Base-by-base conservation (phyloP, 179 eudicot species). In the Amaranthus tricolor region DNA sequence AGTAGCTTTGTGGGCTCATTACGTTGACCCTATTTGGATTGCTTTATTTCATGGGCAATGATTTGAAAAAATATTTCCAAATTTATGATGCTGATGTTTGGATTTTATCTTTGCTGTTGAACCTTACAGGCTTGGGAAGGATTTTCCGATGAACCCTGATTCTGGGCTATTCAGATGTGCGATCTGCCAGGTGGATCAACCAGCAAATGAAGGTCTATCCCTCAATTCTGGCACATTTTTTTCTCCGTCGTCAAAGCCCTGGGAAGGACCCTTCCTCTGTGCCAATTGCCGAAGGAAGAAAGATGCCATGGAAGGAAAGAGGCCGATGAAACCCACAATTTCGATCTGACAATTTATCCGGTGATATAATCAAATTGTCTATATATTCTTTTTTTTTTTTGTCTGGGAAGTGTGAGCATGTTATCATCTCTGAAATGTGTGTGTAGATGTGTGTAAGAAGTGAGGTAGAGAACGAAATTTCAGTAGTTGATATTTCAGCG, bases 231-330 rank as follows among this genome's bases (percentile, higher is more conserved):
- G 93, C 48, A 89, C 92, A 15, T 85, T 85, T 73, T 92, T 88
- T 76, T 88, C 96, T 4, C 89, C 92, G 54, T 75, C 91, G 47
- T 89, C 97, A n/a, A 94, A 88, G 76, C 94, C 98, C 73, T 90
- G 97, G 94, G 97, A 92, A 64, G 99, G 99, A 43, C 97, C 95
- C 63, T 88, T 92, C 84, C 92, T 95, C 70, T 95, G 99, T 62
- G 70, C 93, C 75, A 86, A 62, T 49, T 95, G 99, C 74, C 87
- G 90, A 66, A 88, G 80, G 77, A 95, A 95, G 87, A 95, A 89
- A 85, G 99, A 95, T 80, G 99, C 99, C 69, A 95, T 95, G 99
- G 99, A 95, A 89, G 99, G 98, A 73, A 94, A 88, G 82, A 86
- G 85, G 69, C 64, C 90, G 5, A 81, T 62, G 71, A 78, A 66